Conservation (phyloP, 176 grass and related monocot species). For the Cenchrus purpureus region DNA sequence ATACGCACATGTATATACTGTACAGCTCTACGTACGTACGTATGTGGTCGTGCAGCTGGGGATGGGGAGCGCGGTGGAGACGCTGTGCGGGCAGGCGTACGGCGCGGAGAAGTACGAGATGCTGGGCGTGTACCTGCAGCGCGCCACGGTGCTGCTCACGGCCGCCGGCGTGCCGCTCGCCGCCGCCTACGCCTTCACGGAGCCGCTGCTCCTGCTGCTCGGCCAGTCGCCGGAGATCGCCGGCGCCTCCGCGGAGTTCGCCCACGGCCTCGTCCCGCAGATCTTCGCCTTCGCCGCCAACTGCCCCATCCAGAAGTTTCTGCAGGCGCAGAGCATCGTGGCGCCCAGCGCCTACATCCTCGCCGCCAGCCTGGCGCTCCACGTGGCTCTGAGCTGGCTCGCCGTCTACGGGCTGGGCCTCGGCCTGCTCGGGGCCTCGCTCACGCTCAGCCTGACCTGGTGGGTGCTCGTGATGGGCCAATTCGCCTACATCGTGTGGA, state of each 20-base stretch:
- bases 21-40: neutral
- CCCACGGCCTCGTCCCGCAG: conserved; percentile 85
- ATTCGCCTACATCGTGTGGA: conserved; percentile 78
- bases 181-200: conserved; percentile 63
- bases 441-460: conserved; percentile 76
- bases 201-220: conserved; percentile 64
- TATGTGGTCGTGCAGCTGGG: conserved; percentile 53
- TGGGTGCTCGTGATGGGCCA: conserved; percentile 67
- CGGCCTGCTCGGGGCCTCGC: neutral
- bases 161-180: conserved; percentile 74
- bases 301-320: conserved; percentile 92
- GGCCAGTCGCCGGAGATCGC: conserved; percentile 81
- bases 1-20: too few species aligned
- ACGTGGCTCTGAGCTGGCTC: conserved; percentile 46
- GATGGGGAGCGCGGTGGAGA: conserved; percentile 97
- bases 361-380: conserved; percentile 47
- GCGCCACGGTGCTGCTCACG: conserved; percentile 74
- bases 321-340: conserved; percentile 92
- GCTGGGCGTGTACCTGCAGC: conserved; percentile 86
- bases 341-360: conserved; percentile 88
- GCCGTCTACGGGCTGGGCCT: neutral
- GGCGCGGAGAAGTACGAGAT: conserved; percentile 78
- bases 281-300: conserved; percentile 88
- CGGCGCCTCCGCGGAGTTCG: conserved; percentile 63
- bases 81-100: conserved; percentile 87